A percentile compares a stretch with the other conserved stretches of the same genome.
These are phyloP conservation scores for Kondoa malvinella DNA, from an alignment of 768 basidiomycete genomes.

Conservation along the genomic window DNA sequence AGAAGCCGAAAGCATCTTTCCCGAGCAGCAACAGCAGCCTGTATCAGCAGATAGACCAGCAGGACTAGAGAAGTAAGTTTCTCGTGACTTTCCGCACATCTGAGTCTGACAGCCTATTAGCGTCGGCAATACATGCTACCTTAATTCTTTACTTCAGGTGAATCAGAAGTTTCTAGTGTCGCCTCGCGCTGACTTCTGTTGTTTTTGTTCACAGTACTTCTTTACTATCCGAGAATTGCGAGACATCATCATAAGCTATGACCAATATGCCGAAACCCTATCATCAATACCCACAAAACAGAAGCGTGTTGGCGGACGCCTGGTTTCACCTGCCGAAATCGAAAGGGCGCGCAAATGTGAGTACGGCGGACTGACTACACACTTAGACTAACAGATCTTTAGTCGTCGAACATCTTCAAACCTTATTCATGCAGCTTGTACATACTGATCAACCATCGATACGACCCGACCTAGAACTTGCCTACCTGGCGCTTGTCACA, in stretches of 20 bases:
- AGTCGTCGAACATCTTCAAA: conserved; percentile 68
- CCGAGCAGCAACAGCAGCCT: conserved; percentile 10
- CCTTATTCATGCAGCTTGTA: conserved; percentile 61
- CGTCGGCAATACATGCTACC: conserved; percentile 79
- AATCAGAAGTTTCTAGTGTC: conserved; percentile 30
- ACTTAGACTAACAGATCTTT: conserved; percentile 1
- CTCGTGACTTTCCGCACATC: conserved; percentile 42
- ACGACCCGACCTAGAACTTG: conserved; percentile 68
- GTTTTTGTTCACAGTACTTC: conserved; percentile 50
- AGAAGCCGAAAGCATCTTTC: conserved; percentile 24
- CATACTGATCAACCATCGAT: conserved; percentile 49
- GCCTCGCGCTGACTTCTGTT: no score
- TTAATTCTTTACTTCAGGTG: conserved; percentile 85
- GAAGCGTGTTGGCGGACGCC: conserved; percentile 70
- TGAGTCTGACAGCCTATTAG: conserved; percentile 15
- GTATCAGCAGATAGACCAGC: conserved; percentile 47
- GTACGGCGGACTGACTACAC: conserved; percentile 15
- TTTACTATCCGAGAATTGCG: conserved; percentile 86
- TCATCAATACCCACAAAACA: conserved; percentile 4
- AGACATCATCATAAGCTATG: conserved; percentile 49
- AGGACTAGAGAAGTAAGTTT: conserved; percentile 67
- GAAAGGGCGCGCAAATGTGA: conserved; percentile 67
- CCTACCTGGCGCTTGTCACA: conserved; percentile 77
- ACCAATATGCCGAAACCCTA: conserved; percentile 35
- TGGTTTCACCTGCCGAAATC: conserved; percentile 66